phyloP scores from a whole-genome alignment of 139 green algal species.

The Volvox africanus region DNA sequence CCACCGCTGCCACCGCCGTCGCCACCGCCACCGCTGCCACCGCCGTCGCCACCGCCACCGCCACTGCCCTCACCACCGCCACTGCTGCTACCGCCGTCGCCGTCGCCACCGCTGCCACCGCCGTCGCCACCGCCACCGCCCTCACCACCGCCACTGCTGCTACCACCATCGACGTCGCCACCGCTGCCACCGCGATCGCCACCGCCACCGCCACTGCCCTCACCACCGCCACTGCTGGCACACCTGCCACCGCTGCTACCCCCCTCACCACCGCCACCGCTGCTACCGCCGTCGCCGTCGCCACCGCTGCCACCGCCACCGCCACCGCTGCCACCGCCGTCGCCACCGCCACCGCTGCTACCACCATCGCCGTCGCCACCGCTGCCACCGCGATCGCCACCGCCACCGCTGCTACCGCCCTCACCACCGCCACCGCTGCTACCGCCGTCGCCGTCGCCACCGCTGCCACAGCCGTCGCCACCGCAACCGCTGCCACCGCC shows the following conservation, averaged over 20 bases:
- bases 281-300: not conserved
- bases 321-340: not conserved
- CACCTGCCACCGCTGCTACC: too few species aligned
- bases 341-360: not conserved
- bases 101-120: not conserved
- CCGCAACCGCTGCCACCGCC: not conserved
- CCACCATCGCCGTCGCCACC: not conserved
- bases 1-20: not conserved
- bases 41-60: not conserved
- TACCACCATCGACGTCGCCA: not conserved
- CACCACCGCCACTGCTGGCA: too few species aligned
- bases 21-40: not conserved
- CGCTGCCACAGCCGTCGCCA: not conserved
- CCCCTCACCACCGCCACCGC: not conserved
- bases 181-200: too few species aligned
- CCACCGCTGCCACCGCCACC: not conserved
- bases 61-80: not conserved
- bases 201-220: not conserved
- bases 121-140: too few species aligned
- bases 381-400: not conserved
- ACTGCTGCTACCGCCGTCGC: not conserved
- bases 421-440: not conserved
- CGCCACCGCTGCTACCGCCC: not conserved
- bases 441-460: not conserved
- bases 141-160: not conserved